Evolutionary conservation across 345 rosid genomes (phyloP).

Genomic region (Populus alba): DNA sequence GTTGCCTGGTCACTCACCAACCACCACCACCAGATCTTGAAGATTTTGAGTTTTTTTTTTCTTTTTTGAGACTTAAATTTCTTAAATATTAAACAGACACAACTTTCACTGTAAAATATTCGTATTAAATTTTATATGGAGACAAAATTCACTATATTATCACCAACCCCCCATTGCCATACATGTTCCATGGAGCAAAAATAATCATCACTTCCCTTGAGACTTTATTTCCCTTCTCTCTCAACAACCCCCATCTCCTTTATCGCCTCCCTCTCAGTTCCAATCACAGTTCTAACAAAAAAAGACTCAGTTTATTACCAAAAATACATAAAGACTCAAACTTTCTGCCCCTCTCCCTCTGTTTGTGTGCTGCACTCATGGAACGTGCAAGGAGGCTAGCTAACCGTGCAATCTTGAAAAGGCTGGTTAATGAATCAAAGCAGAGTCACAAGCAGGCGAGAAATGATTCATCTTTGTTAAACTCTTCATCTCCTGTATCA

Average conservation of each 20-base stretch:
- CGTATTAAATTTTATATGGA: not conserved
- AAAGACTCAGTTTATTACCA: not conserved
- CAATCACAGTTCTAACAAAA: not conserved
- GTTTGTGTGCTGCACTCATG: slow-evolving; percentile 34
- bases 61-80: not conserved
- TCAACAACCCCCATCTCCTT: slow-evolving; percentile 15
- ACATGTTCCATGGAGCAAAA: slow-evolving; percentile 26
- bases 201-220: slow-evolving; percentile 2
- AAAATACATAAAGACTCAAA: not conserved
- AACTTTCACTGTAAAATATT: not conserved
- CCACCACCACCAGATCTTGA: slow-evolving; percentile 37
- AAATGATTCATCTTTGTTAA: slow-evolving; percentile 26
- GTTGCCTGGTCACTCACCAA: slow-evolving; percentile 39
- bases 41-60: slow-evolving; percentile 1
- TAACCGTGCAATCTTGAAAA: slow-evolving; percentile 71
- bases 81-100: not conserved
- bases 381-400: slow-evolving; percentile 92
- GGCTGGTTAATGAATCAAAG: slow-evolving; percentile 57
- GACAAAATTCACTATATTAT: slow-evolving; percentile 25
- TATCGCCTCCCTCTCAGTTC: not conserved
- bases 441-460: slow-evolving; percentile 36
- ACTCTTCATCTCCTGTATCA: slow-evolving; percentile 33
- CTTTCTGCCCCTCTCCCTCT: slow-evolving; percentile 3
- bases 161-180: slow-evolving; percentile 35
- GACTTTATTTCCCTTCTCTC: not conserved